Evolutionary conservation across 441 rosid species (phyloP), one percentile per base, ranked within the genome.

Genomic region (Raphanus hybrid): DNA sequence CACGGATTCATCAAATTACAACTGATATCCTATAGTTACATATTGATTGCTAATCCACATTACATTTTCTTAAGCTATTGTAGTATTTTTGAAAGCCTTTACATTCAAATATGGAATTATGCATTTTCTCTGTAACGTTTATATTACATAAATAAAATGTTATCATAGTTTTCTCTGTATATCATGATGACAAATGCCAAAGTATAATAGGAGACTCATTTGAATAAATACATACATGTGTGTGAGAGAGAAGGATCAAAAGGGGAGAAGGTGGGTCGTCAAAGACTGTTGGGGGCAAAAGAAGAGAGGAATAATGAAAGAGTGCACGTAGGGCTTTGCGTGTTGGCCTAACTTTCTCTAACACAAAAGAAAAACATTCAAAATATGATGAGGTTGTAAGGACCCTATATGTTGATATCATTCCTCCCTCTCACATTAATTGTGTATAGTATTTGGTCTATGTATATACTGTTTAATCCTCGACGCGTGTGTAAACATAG

Each of bases 291-390:
- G 57, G 79, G 77, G 79, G 75, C 69, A 75, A 79, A 79, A 80
- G 61, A 80, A 75, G 70, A 71, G 69, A 71, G 74, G 88, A 77
- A 81, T 81, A 87, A 87, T 83, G 87, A 37, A 85, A 81, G 90
- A 87, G 87, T 78, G 91, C 84, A 85, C 85, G 89, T 82, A 84
- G 91, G 71, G 80, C 83, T 84, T 91, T 92, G 96, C 92, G 97
- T 93, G 94, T 90, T 86, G 79, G 52, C 52, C 71, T 76, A 78
- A 83, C 89, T 80, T 85, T 85, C 83, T 76, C 87, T 62, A 73
- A 50, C 68, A 58, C n/a, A 15, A 7, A 15, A 18, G 12, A 59
- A 26, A 41, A 10, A 3, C 43, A 55, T 60, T 60, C 64, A 91
- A 80, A 77, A 70, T 81, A 75, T 78, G 82, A 78, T 73, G 73